Conservation (phyloP, 2,329 filamentous ascomycete species). For the Rhinocladiella similis region DNA sequence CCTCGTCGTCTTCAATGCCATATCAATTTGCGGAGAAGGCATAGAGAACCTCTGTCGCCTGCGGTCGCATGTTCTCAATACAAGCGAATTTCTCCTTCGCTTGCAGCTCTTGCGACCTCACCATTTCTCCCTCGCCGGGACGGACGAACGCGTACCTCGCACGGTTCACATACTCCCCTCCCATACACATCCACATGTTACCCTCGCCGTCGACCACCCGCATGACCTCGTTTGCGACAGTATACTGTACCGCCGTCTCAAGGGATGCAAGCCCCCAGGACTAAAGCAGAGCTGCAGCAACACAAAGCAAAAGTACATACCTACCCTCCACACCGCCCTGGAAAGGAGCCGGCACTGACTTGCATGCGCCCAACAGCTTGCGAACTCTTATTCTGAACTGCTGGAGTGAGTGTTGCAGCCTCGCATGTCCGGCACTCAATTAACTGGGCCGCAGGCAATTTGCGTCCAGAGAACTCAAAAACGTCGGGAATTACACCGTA, state of each 20-base stretch:
- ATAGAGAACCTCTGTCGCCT: background rate
- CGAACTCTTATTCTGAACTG: constrained; percentile 93
- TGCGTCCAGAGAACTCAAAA: constrained; percentile 83
- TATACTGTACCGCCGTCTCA: constrained; percentile 4
- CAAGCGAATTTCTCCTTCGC: background rate
- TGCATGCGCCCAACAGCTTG: constrained; percentile 64
- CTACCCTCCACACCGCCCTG: background rate
- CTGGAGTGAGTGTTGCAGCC: constrained; percentile 68
- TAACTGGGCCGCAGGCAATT: constrained; percentile 69
- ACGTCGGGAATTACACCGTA: constrained; percentile 91
- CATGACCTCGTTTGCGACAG: constrained; percentile 14
- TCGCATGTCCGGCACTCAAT: constrained; percentile 11
- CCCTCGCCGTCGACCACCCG: constrained; percentile 10
- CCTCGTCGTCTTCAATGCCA: background rate
- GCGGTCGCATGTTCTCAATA: background rate
- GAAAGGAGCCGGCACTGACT: constrained; percentile 16
- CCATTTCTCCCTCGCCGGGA: no score
- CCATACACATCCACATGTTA: constrained; percentile 20
- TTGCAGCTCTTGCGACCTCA: background rate
- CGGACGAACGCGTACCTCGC: constrained; percentile 2
- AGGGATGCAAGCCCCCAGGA: constrained; percentile 45
- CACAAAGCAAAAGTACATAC: constrained; percentile 57
- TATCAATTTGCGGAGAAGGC: background rate
- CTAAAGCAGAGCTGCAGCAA: constrained; percentile 59
- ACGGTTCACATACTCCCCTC: background rate